Conservation (phyloP, 768 basidiomycete genomes). For the Leucogyrophana mollusca region DNA sequence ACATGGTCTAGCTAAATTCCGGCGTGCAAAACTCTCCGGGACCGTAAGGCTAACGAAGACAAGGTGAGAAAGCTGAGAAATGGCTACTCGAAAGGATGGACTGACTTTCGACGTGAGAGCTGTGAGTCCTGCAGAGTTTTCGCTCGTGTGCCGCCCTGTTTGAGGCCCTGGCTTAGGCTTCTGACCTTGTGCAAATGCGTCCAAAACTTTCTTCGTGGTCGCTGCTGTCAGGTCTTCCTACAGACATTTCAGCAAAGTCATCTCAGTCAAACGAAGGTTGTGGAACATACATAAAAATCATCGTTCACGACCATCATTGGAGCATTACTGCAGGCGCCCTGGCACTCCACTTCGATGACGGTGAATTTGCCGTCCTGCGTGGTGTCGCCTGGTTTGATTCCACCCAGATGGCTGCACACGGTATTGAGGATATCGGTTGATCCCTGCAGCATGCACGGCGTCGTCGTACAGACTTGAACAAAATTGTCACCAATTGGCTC, state of each 20-base stretch:
- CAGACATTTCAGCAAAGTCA: constrained; percentile 8
- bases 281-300: constrained; percentile 84
- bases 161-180: constrained; percentile 96
- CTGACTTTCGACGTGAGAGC: constrained; percentile 71
- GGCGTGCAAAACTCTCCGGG: constrained; percentile 87
- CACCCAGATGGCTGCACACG: constrained; percentile 78
- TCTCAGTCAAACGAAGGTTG: neutral
- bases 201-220: constrained; percentile 76
- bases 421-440: constrained; percentile 89
- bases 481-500: constrained; percentile 94
- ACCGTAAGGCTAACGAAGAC: constrained; percentile 73
- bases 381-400: constrained; percentile 86
- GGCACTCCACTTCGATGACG: constrained; percentile 96
- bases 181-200: constrained; percentile 75
- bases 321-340: constrained; percentile 97
- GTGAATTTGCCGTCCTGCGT: constrained; percentile 97
- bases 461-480: constrained; percentile 98
- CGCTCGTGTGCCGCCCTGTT: constrained; percentile 79
- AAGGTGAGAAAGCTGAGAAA: constrained; percentile 7
- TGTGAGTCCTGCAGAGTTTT: constrained; percentile 92
- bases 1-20: constrained; percentile 68
- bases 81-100: neutral
- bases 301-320: constrained; percentile 96
- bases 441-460: constrained; percentile 94
- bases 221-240: constrained; percentile 84